A percentile compares a stretch with the other conserved stretches of the same genome.
Conservation (phyloP, 192 early-diverging fungal genomes). For the Umbelopsis vinacea region DNA sequence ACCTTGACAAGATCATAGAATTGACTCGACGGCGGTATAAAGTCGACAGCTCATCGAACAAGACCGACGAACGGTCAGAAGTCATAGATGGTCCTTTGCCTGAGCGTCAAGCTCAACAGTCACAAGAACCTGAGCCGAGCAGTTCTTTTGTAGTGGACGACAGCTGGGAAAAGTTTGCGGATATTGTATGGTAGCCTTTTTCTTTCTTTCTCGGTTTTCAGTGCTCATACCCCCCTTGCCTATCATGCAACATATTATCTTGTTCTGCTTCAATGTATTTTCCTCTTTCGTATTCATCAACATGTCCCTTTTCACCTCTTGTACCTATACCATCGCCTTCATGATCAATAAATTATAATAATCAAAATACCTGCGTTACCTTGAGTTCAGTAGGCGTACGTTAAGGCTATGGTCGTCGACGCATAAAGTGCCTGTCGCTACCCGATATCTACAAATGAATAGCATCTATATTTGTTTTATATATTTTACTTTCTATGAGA, state of each 20-base stretch:
- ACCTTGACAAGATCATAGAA: conserved; percentile 13
- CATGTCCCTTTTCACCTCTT: neutral
- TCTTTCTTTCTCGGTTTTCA: neutral
- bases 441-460: too few species aligned
- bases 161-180: conserved; percentile 18
- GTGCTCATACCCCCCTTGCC: neutral
- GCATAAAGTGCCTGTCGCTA: too few species aligned
- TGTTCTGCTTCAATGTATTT: neutral
- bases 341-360: neutral
- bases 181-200: conserved; percentile 16
- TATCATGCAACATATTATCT: neutral
- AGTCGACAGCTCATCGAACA: neutral
- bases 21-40: conserved; percentile 14
- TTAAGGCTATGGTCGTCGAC: too few species aligned
- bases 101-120: neutral
- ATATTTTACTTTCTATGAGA: too few species aligned
- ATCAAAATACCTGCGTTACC: too few species aligned
- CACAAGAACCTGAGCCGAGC: conserved; percentile 20
- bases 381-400: too few species aligned
- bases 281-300: neutral
- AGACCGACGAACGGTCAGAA: neutral
- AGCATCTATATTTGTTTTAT: too few species aligned
- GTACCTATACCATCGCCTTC: neutral
- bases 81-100: conserved; percentile 15
- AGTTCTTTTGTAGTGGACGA: conserved; percentile 10